phyloP scores from a whole-genome alignment of 202 grass and related monocot species.

The Schoenoplectus triqueter region DNA sequence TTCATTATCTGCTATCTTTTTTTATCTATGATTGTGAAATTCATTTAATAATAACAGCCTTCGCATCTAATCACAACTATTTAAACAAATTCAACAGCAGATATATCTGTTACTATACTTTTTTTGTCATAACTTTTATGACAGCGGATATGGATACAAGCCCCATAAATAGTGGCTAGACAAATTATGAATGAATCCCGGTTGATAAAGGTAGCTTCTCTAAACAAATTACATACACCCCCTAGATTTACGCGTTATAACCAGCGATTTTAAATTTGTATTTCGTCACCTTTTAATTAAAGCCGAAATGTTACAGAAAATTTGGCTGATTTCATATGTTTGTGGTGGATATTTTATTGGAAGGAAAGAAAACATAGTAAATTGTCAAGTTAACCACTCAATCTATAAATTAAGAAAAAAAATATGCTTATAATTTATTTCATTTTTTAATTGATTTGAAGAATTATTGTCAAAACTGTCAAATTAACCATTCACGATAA shows the following conservation, averaged over 20 bases:
- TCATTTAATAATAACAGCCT: too few species aligned
- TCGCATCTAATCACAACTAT: too few species aligned
- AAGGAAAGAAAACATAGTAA: neutral
- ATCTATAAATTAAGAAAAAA: neutral
- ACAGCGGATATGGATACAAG: too few species aligned
- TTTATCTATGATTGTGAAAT: too few species aligned
- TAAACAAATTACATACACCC: neutral
- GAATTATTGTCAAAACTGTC: neutral
- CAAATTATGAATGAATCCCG: neutral
- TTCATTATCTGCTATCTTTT: too few species aligned
- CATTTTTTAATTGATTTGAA: neutral
- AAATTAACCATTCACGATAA: too few species aligned
- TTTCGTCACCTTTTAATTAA: neutral
- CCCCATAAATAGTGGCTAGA: neutral
- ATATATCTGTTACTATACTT: too few species aligned
- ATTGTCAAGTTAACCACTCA: neutral
- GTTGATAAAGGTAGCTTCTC: neutral
- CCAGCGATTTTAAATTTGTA: neutral
- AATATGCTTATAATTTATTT: neutral
- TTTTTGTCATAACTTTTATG: too few species aligned
- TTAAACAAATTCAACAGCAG: too few species aligned
- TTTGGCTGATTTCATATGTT: neutral
- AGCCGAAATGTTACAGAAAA: neutral
- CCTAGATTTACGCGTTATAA: neutral
- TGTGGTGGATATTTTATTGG: neutral